phyloP scores from a whole-genome alignment of 2,329 filamentous ascomycete genomes.

The Lecanicillium sp. region DNA sequence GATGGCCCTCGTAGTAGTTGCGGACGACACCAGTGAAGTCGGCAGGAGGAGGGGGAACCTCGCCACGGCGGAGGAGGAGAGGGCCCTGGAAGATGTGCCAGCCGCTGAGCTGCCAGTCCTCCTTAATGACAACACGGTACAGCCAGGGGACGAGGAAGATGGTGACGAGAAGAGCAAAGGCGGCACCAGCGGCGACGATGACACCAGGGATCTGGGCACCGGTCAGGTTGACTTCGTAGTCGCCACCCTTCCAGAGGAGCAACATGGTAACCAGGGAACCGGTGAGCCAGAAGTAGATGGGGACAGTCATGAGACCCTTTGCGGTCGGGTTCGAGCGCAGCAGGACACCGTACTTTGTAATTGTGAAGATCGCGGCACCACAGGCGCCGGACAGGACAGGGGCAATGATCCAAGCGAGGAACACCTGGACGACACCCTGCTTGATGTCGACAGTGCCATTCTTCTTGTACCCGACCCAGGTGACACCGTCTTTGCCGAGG shows the following conservation, averaged over 20 bases:
- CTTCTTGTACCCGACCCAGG: constrained; percentile 42
- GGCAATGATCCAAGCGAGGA: constrained; percentile 54
- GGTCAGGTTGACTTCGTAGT: constrained; percentile 37
- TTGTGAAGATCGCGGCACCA: constrained; percentile 44
- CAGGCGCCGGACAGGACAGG: constrained; percentile 47
- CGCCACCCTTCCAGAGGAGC: constrained; percentile 48
- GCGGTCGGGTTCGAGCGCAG: constrained; percentile 43
- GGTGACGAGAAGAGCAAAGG: constrained; percentile 38
- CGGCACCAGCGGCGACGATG: constrained; percentile 45
- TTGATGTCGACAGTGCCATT: constrained; percentile 27
- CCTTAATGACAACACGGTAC: constrained; percentile 48
- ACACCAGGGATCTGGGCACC: constrained; percentile 42
- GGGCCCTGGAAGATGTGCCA: constrained; percentile 48
- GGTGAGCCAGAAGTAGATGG: constrained; percentile 50
- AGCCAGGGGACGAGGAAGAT: constrained; percentile 53
- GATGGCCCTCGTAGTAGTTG: constrained; percentile 49
- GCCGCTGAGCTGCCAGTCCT: constrained; percentile 52
- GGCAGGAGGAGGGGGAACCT: constrained; percentile 33
- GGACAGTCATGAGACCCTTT: constrained; percentile 44
- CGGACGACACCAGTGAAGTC: constrained; percentile 34
- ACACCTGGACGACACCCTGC: constrained; percentile 49
- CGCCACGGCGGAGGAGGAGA: constrained; percentile 38
- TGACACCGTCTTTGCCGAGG: constrained; percentile 42
- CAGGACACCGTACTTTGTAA: constrained; percentile 51
- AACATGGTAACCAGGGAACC: constrained; percentile 50